Percentiles rank a stretch among this genome's conserved stretches.
Conservation (phyloP, 371 early-diverging fungal genomes). For the Rhizopus stolonifer region DNA sequence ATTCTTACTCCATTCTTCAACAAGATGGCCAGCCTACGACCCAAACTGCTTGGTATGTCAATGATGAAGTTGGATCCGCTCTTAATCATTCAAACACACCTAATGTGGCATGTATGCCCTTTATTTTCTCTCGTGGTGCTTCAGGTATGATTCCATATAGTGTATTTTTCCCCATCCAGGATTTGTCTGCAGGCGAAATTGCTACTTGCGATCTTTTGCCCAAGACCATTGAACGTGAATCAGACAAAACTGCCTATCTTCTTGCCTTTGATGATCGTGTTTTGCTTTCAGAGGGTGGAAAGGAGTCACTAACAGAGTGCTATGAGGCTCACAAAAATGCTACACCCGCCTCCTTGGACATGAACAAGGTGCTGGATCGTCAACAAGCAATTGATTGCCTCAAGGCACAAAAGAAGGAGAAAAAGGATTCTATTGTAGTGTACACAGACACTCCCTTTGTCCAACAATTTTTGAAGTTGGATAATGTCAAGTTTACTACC, state of each 20-base stretch:
- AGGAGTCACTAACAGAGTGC: constrained; percentile 30
- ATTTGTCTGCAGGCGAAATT: constrained; percentile 49
- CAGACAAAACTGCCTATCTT: constrained; percentile 50
- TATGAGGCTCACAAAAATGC: constrained; percentile 23
- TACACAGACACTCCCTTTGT: constrained; percentile 47
- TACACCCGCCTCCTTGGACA: background rate
- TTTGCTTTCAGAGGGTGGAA: constrained; percentile 24
- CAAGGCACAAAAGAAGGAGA: constrained; percentile 19
- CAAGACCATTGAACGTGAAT: constrained; percentile 36
- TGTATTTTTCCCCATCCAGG: constrained; percentile 58
- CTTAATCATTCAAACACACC: constrained; percentile 55
- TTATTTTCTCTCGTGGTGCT: constrained; percentile 59
- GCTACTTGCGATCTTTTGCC: constrained; percentile 55
- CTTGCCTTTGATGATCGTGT: constrained; percentile 44
- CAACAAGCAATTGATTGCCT: constrained; percentile 6
- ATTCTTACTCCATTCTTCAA: constrained; percentile 56
- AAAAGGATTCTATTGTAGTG: constrained; percentile 4
- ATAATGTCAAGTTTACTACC: constrained; percentile 45
- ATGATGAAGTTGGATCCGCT: constrained; percentile 61
- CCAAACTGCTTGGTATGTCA: constrained; percentile 62
- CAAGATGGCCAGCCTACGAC: constrained; percentile 52
- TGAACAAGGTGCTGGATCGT: background rate
- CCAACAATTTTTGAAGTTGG: constrained; percentile 47
- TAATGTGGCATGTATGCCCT: constrained; percentile 55
- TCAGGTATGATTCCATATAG: constrained; percentile 58